Conservation (phyloP, 1,284 basidiomycete genomes). For the Cystobasidium slooffiae region DNA sequence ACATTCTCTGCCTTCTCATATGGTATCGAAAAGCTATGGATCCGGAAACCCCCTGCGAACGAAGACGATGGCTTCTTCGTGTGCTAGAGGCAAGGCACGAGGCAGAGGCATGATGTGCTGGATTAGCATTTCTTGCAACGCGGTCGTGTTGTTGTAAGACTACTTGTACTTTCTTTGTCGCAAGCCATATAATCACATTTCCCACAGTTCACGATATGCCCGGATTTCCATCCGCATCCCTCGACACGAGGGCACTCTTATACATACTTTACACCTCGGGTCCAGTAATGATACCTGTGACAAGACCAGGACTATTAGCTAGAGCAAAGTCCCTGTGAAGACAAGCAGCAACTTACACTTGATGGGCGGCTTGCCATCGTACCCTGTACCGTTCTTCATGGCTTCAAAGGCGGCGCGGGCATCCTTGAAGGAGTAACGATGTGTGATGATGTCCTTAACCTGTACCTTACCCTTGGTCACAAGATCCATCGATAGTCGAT, state of each 20-base stretch:
- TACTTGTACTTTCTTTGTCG: neutral
- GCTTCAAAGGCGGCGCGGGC: conserved; percentile 63
- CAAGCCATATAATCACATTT: too few species aligned
- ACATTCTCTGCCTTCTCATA: conserved; percentile 40
- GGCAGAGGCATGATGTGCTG: neutral
- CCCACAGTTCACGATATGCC: too few species aligned
- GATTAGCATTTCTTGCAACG: too few species aligned
- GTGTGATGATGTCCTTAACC: conserved; percentile 62
- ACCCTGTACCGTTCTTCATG: conserved; percentile 70
- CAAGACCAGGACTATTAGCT: neutral
- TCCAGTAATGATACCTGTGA: conserved; percentile 17
- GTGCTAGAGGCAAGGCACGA: neutral
- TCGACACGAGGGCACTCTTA: neutral
- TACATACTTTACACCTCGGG: conserved; percentile 44
- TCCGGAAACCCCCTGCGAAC: conserved; percentile 34
- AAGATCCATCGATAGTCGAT: conserved; percentile 63
- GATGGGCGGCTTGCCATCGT: conserved; percentile 60
- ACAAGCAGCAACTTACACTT: conserved; percentile 21
- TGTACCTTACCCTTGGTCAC: conserved; percentile 62
- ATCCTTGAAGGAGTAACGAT: conserved; percentile 60
- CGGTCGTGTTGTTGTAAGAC: conserved; percentile 9
- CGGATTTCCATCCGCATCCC: too few species aligned
- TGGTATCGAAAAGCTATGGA: conserved; percentile 34
- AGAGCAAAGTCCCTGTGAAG: too few species aligned
- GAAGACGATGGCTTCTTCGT: conserved; percentile 43